A percentile compares a stretch with the other conserved stretches of the same genome.
Evolutionary conservation across 1,284 basidiomycete genomes (phyloP).

Genomic region (Pyrrhoderma noxium): DNA sequence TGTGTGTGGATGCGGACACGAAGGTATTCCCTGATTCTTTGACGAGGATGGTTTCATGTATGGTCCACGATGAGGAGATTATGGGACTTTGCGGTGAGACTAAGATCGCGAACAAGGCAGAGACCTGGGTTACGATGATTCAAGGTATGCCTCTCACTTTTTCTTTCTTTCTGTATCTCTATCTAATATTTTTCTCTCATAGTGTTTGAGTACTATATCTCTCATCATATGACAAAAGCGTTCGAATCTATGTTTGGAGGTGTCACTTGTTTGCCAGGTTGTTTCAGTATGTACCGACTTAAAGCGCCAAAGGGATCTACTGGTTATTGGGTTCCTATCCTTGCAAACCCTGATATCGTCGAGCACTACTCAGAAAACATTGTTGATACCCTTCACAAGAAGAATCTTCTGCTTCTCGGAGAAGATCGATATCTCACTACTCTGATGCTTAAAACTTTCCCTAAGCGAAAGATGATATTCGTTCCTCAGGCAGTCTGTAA

Average conservation of each 20-base stretch:
- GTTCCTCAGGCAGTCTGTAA: conserved; percentile 98
- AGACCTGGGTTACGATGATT: conserved; percentile 98
- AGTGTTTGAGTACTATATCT: conserved; percentile 99
- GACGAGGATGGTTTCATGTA: conserved; percentile 87
- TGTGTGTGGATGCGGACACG: conserved; percentile 98
- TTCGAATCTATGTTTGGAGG: conserved; percentile 99
- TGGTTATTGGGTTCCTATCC: conserved; percentile 97
- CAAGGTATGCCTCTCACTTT: conserved; percentile 59
- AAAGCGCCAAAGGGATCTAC: conserved; percentile 91
- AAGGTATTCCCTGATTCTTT: conserved; percentile 95
- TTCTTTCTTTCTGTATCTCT: too few species aligned
- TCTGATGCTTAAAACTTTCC: conserved; percentile 96
- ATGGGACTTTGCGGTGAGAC: conserved; percentile 99
- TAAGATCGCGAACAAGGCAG: conserved; percentile 97
- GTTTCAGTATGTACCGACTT: conserved; percentile 99
- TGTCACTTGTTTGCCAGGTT: conserved; percentile 98
- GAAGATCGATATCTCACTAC: conserved; percentile 99
- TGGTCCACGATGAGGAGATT: conserved; percentile 94
- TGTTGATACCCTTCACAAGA: conserved; percentile 98
- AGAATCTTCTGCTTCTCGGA: conserved; percentile 94
- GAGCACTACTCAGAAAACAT: conserved; percentile 98
- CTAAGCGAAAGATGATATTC: conserved; percentile 98
- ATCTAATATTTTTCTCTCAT: conserved; percentile 17
- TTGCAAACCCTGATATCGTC: conserved; percentile 95
- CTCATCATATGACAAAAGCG: conserved; percentile 97